A percentile compares a stretch with the other conserved stretches of the same genome.
Evolutionary conservation across 139 green algal species (phyloP).

Genomic region (Chloropicon primus): DNA sequence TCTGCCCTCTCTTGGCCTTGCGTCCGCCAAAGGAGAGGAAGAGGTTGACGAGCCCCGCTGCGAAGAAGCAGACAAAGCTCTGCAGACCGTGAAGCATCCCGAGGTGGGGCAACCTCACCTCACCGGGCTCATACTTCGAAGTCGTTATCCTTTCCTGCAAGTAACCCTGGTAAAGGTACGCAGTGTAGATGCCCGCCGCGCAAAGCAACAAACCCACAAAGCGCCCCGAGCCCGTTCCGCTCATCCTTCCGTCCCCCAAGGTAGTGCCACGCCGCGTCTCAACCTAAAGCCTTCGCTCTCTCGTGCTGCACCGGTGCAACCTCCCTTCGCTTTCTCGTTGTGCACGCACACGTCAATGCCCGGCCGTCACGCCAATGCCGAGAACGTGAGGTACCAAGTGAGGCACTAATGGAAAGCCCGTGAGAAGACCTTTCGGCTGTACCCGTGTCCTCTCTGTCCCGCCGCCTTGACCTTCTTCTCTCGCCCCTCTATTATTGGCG

Average conservation of each 20-base stretch:
- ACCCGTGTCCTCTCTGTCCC: too few species aligned
- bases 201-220: conserved; percentile 41
- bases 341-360: too few species aligned
- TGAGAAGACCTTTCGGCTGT: too few species aligned
- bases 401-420: too few species aligned
- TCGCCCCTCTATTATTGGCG: too few species aligned
- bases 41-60: not conserved
- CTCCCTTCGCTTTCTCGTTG: too few species aligned
- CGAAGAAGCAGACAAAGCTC: conserved; percentile 65
- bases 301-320: too few species aligned
- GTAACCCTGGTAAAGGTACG: conserved; percentile 81
- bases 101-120: conserved; percentile 66
- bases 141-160: conserved; percentile 75
- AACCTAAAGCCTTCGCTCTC: too few species aligned
- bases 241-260: not conserved
- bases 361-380: too few species aligned
- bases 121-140: conserved; percentile 52
- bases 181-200: conserved; percentile 71
- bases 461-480: too few species aligned
- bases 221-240: not conserved
- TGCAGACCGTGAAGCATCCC: conserved; percentile 77
- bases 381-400: too few species aligned
- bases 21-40: not conserved
- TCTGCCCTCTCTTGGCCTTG: not conserved
- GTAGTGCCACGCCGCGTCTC: not conserved